phyloP scores from a whole-genome alignment of 176 grass and related monocot genomes.

The Aechmea fasciata region DNA sequence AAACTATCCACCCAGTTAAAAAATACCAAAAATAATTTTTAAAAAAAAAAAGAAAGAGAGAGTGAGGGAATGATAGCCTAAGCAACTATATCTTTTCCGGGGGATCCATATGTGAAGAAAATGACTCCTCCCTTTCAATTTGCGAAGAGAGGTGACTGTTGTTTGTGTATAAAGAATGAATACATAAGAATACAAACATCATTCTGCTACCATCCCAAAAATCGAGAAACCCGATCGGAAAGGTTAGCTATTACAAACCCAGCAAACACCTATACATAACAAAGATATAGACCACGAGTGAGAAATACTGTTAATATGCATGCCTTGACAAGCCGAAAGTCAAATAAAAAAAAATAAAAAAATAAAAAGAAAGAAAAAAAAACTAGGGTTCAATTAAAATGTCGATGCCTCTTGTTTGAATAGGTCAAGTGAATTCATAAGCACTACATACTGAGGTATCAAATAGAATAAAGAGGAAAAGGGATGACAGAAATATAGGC shows the following conservation, averaged over 20 bases:
- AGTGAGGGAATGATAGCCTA: too few relatives aligned
- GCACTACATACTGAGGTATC: too few relatives aligned
- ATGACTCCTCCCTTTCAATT: not conserved
- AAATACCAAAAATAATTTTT: too few relatives aligned
- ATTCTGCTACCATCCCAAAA: slow-evolving; percentile 52
- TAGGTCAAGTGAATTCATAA: not conserved
- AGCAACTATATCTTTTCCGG: too few relatives aligned
- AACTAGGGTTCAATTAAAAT: not conserved
- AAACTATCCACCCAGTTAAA: too few relatives aligned
- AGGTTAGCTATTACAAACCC: slow-evolving; percentile 90
- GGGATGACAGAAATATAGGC: too few relatives aligned
- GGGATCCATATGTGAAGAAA: too few relatives aligned
- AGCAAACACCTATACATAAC: slow-evolving; percentile 70
- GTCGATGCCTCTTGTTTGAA: not conserved
- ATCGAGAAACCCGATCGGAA: slow-evolving; percentile 52
- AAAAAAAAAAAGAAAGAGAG: too few relatives aligned
- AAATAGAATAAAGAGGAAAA: too few relatives aligned
- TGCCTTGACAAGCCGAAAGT: not conserved
- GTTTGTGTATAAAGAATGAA: slow-evolving; percentile 12
- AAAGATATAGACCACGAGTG: slow-evolving; percentile 1
- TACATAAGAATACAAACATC: not conserved
- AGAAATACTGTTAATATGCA: slow-evolving; percentile 4
- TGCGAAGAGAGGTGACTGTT: slow-evolving; percentile 1
- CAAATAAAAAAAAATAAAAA: slow-evolving; percentile 5
- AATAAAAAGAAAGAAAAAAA: slow-evolving; percentile 7